Base-by-base conservation (phyloP, 2,329 filamentous ascomycete species). In the Dothideomycetes sp. region DNA sequence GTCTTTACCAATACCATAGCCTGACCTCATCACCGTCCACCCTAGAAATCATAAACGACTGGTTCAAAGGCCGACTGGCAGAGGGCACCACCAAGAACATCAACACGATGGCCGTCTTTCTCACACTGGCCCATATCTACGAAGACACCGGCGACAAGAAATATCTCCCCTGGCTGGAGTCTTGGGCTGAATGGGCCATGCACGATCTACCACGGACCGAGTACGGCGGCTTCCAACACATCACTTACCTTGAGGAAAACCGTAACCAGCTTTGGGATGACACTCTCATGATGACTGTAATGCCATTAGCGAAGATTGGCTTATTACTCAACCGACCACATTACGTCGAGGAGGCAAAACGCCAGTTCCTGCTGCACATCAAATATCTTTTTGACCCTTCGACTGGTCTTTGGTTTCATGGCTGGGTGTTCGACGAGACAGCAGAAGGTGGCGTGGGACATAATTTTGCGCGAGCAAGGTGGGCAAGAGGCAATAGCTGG, bases 261-360 rank as follows among this genome's bases (percentile, higher is more conserved):
- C 69, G 77, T 45, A 72, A 84, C 56, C 80, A 88, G 63, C 68
- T 88, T 16, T 89, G 84, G 84, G 84, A 87, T 49, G 84, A 89
- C 56, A 89, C 84, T 4, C 68, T 89, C 33, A 88, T 89, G 83
- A 89, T 89, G 84, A 87, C 81, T 1, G 83, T 86, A 4, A 64
- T 88, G 60, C 84, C 84, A 2, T 67, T 88, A 14, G 82, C 82
- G 14, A 88, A 88, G 64, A 87, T 87, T 45, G 84, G 84, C 1
- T 70, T 78, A 41, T 65, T 86, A 3, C 69, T 89, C 3, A 67
- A 73, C 45, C 66, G 82, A 2, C 79, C 80, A 0, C 72, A 81
- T 48, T 89, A 89, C 54, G 66, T 88, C 18, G 79, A 77, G 31
- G 84, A 89, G 60, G 83, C 82, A 9, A 85, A 85, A 62, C 68